Conservation (phyloP, 352 stramenopile genomes). For the Globisporangium acanthophoron region DNA sequence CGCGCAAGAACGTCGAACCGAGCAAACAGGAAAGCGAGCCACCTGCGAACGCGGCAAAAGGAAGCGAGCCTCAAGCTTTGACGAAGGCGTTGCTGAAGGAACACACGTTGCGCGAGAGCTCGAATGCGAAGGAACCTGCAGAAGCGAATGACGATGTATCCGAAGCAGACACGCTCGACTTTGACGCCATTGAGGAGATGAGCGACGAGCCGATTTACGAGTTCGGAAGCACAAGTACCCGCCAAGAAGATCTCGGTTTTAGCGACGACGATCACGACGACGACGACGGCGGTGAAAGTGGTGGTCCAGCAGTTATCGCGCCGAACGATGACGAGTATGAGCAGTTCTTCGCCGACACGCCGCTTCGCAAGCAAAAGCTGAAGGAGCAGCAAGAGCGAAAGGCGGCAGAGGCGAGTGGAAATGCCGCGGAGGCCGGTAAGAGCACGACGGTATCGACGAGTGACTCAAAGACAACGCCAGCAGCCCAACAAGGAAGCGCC, state of each 20-base stretch:
- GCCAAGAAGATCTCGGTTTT: slow-evolving; percentile 11
- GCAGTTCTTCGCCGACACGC: slow-evolving; percentile 12
- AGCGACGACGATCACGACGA: slow-evolving; percentile 34
- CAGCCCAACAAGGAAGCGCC: neutral
- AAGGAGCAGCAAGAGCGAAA: slow-evolving; percentile 6
- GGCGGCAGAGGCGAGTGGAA: neutral
- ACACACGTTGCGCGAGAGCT: neutral
- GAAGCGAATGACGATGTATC: slow-evolving; percentile 4
- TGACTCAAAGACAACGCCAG: neutral
- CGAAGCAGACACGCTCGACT: slow-evolving; percentile 11
- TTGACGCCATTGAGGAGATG: slow-evolving; percentile 7
- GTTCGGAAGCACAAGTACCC: slow-evolving; percentile 1
- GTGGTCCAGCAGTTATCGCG: neutral
- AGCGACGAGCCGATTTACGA: neutral
- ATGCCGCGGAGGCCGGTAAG: neutral
- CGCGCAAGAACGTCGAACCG: neutral
- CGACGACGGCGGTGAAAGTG: slow-evolving; percentile 6
- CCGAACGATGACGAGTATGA: slow-evolving; percentile 13
- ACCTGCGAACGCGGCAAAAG: neutral
- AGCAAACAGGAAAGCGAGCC: neutral
- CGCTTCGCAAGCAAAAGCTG: slow-evolving; percentile 11
- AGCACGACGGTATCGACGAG: neutral
- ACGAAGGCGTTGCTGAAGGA: neutral
- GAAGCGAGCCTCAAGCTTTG: neutral
- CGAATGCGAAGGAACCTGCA: neutral